phyloP scores from a whole-genome alignment of 2,329 filamentous ascomycete species.

The Ustulina deusta region DNA sequence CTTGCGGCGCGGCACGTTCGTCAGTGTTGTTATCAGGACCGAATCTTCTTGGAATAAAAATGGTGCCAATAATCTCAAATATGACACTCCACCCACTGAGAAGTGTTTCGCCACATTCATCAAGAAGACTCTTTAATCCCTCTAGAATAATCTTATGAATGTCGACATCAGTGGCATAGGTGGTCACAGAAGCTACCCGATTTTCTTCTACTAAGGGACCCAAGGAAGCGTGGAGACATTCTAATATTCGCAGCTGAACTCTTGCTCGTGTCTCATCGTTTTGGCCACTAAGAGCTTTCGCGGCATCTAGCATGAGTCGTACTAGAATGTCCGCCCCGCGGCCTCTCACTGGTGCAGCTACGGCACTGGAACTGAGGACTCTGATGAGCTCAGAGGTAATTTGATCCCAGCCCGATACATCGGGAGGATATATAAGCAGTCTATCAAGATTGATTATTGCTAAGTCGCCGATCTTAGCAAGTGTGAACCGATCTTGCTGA shows the following conservation, averaged over 20 bases:
- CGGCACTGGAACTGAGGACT: slow-evolving; percentile 61
- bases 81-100: slow-evolving; percentile 86
- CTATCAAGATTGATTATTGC: slow-evolving; percentile 80
- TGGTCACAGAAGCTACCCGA: slow-evolving; percentile 66
- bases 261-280: slow-evolving; percentile 64
- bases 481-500: slow-evolving; percentile 74
- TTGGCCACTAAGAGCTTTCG: slow-evolving; percentile 66
- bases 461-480: slow-evolving; percentile 80
- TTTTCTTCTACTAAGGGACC: slow-evolving; percentile 66
- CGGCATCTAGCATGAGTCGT: slow-evolving; percentile 68
- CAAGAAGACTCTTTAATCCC: slow-evolving; percentile 82
- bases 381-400: slow-evolving; percentile 68
- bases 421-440: slow-evolving; percentile 74
- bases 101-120: slow-evolving; percentile 87
- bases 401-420: slow-evolving; percentile 80
- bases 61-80: slow-evolving; percentile 85
- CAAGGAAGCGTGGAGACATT: slow-evolving; percentile 73
- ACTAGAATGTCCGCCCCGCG: slow-evolving; percentile 75
- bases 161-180: slow-evolving; percentile 75
- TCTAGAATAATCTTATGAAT: slow-evolving; percentile 85
- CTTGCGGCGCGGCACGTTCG: slow-evolving; percentile 48
- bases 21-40: slow-evolving; percentile 49
- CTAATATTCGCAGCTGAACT: slow-evolving; percentile 79
- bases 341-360: slow-evolving; percentile 65
- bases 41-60: slow-evolving; percentile 69